A percentile compares a stretch with the other conserved stretches of the same genome.
Evolutionary conservation across 176 grass and related monocot genomes (phyloP).

Genomic region (Juncus inflexus): DNA sequence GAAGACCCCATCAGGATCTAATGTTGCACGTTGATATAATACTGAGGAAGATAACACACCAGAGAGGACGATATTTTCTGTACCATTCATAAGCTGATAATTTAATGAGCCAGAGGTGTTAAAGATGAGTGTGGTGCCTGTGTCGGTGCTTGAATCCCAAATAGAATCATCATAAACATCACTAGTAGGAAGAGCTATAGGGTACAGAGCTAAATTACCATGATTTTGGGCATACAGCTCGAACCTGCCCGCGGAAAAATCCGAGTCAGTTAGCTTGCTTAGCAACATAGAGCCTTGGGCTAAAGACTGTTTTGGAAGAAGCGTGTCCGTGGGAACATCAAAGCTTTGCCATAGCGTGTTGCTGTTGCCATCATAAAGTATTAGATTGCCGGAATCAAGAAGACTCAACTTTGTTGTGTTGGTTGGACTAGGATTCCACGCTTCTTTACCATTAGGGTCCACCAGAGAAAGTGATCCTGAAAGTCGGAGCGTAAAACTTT

Average conservation of each 20-base stretch:
- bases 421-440: slow-evolving; percentile 9
- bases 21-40: slow-evolving; percentile 29
- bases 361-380: slow-evolving; percentile 32
- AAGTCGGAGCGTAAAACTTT: slow-evolving; percentile 14
- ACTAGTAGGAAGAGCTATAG: background rate
- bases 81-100: background rate
- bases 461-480: slow-evolving; percentile 10
- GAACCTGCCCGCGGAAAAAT: slow-evolving; percentile 32
- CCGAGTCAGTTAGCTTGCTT: slow-evolving; percentile 12
- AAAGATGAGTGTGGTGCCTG: slow-evolving; percentile 22
- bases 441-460: background rate
- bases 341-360: slow-evolving; percentile 39
- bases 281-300: background rate
- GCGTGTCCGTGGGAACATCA: slow-evolving; percentile 40
- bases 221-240: slow-evolving; percentile 12
- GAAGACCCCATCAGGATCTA: slow-evolving; percentile 42
- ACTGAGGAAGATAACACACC: background rate
- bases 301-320: slow-evolving; percentile 34
- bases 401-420: slow-evolving; percentile 4
- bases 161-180: background rate
- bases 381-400: slow-evolving; percentile 27
- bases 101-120: slow-evolving; percentile 15
- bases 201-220: slow-evolving; percentile 20
- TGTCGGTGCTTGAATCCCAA: slow-evolving; percentile 11
- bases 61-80: background rate